A percentile compares a stretch with the other conserved stretches of the same genome.
phyloP scores from a whole-genome alignment of 2,329 filamentous ascomycete species.

The Harringtonia aguacate region DNA sequence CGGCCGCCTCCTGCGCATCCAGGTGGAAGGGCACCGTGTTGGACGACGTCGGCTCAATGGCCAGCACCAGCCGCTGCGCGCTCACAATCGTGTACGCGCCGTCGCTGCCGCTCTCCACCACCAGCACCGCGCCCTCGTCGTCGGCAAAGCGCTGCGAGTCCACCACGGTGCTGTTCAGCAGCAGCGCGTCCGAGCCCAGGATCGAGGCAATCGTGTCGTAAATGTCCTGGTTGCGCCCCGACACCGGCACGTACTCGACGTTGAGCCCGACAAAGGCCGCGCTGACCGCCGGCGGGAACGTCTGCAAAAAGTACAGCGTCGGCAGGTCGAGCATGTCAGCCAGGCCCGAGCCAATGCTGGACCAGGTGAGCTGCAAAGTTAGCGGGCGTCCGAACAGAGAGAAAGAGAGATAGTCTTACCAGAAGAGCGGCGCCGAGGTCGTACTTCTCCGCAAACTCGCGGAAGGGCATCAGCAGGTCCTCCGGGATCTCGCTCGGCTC shows the following conservation, averaged over 20 bases:
- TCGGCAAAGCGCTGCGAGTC: conserved; percentile 17
- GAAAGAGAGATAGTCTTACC: neutral
- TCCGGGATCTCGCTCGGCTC: conserved; percentile 30
- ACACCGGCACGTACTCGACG: conserved; percentile 20
- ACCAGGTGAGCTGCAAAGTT: conserved; percentile 23
- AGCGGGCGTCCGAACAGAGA: neutral
- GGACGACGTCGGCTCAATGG: conserved; percentile 21
- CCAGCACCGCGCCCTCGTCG: conserved; percentile 17
- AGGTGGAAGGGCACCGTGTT: conserved; percentile 22
- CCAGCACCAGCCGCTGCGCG: conserved; percentile 23
- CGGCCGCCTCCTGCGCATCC: conserved; percentile 17
- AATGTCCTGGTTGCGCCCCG: conserved; percentile 26
- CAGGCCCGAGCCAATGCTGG: conserved; percentile 28
- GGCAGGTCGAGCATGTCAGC: conserved; percentile 29
- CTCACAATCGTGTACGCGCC: conserved; percentile 17
- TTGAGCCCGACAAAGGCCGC: conserved; percentile 19
- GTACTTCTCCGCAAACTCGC: conserved; percentile 36
- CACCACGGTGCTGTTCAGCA: conserved; percentile 24
- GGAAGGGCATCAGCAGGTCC: conserved; percentile 35
- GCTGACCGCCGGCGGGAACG: conserved; percentile 24
- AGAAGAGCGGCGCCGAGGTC: conserved; percentile 16
- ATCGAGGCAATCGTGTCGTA: conserved; percentile 25
- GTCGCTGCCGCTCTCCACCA: conserved; percentile 14
- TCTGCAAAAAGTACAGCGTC: conserved; percentile 35
- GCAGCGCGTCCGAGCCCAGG: conserved; percentile 23